phyloP scores from a whole-genome alignment of 495 filamentous ascomycete species.

The Oleoguttula mirabilis region DNA sequence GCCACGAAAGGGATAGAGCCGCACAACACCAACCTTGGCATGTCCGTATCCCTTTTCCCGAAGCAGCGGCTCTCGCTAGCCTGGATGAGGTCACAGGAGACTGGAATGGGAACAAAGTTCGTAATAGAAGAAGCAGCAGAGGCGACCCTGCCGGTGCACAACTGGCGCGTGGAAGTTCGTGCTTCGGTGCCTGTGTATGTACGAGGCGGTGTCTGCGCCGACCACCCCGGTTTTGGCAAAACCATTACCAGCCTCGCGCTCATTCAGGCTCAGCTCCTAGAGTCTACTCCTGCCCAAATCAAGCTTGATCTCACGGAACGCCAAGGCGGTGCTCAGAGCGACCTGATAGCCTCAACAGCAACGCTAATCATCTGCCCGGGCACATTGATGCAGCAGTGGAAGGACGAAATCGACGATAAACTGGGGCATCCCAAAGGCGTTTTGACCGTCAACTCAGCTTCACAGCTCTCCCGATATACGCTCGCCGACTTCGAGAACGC shows the following conservation, averaged over 20 bases:
- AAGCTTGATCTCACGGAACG: neutral
- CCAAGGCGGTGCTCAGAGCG: slow-evolving; percentile 7
- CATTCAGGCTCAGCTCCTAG: slow-evolving; percentile 38
- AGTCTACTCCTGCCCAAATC: slow-evolving; percentile 1
- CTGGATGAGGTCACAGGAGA: slow-evolving; percentile 60
- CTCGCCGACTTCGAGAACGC: slow-evolving; percentile 37
- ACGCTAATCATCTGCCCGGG: slow-evolving; percentile 58
- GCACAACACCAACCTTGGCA: slow-evolving; percentile 32
- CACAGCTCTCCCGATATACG: slow-evolving; percentile 27
- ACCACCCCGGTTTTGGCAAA: slow-evolving; percentile 74
- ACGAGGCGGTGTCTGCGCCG: slow-evolving; percentile 61
- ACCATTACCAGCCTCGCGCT: slow-evolving; percentile 61
- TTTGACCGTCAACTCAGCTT: slow-evolving; percentile 30
- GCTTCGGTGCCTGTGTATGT: slow-evolving; percentile 37
- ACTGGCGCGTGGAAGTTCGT: slow-evolving; percentile 49
- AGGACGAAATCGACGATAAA: slow-evolving; percentile 48
- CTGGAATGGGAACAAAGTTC: slow-evolving; percentile 34
- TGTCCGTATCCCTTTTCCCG: slow-evolving; percentile 31
- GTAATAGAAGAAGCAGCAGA: slow-evolving; percentile 59
- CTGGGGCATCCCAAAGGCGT: slow-evolving; percentile 29
- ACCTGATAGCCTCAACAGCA: slow-evolving; percentile 42
- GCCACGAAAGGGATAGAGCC: neutral
- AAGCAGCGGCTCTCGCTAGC: slow-evolving; percentile 48
- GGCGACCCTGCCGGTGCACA: slow-evolving; percentile 42
- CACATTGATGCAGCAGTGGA: slow-evolving; percentile 58